Evolutionary conservation across 2,329 filamentous ascomycete species (phyloP), one percentile per base, ranked within the genome.

Genomic region (Talaromyces sp.): DNA sequence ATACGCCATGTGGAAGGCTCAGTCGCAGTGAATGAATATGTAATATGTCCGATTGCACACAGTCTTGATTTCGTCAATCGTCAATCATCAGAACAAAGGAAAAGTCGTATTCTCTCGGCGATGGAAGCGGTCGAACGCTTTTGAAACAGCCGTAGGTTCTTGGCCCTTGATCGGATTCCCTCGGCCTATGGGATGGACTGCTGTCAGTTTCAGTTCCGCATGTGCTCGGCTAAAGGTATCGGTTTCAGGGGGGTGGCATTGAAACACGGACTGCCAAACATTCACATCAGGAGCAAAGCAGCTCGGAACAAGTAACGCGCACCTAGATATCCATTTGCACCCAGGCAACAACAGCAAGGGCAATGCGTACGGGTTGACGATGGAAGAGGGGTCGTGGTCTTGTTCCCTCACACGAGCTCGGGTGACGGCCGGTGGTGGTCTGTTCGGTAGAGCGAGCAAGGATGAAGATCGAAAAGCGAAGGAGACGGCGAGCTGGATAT

Each of bases 1-100:
- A 55, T 75, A 77, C 59, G 74, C 74, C 74, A 77, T 77, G 58
- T 53, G 43, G 31, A 53, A 46, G 43, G n/a, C 21, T 46, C 43
- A 21, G 21, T 24, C n/a, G 21, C 43, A 24, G 43, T 24, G n/a
- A 24, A 46, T 24, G 1, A 11, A 46, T 11, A 19, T 10, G 43
- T 46, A 3, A 24, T 11, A 24, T 38, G n/a, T n/a, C 17, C n/a
- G 35, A n/a, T 38, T 38, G 35, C 7, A n/a, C 4, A 12, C 32
- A 7, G 35, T 24, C 21, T 51, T 21, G 54, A 17, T 26, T 12
- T 60, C 54, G 54, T 57, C 43, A 52, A 21, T 54, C 17, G 48
- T 50, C 48, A 60, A 19, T 60, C 59, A 60, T 60, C 54, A 52
- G 48, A 52, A 52, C 48, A 52, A 29, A 29, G 24, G 26, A 17